Percentiles rank a stretch among this genome's conserved stretches.
These are phyloP conservation scores for Phalaenopsis equestris DNA, from an alignment of 106 monocot genomes.

Conservation along the genomic window DNA sequence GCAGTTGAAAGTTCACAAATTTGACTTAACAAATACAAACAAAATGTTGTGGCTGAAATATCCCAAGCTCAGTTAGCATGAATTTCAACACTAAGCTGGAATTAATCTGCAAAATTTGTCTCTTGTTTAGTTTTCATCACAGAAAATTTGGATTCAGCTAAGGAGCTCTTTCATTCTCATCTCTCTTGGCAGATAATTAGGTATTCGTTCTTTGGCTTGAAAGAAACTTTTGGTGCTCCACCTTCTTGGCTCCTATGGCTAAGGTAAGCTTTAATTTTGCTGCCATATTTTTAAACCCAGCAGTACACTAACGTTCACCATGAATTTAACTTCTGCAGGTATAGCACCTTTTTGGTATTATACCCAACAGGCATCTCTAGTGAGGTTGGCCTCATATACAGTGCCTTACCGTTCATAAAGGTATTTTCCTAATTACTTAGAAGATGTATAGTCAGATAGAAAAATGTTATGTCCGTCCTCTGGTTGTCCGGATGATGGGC, in stretches of 20 bases:
- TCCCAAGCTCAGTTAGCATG: not conserved
- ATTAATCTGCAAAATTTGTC: not conserved
- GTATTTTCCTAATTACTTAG: conserved; percentile 18
- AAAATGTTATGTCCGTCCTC: no score
- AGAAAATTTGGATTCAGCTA: not conserved
- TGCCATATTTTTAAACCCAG: not conserved
- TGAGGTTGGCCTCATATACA: conserved; percentile 78
- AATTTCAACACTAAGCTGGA: not conserved
- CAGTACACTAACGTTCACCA: not conserved
- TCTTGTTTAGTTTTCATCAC: not conserved
- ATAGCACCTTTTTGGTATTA: conserved; percentile 75
- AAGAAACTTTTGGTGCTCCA: conserved; percentile 69
- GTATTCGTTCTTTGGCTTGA: conserved; percentile 88
- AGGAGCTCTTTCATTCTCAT: not conserved
- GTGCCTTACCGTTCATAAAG: conserved; percentile 71
- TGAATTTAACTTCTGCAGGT: conserved; percentile 32
- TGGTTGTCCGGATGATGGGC: no score
- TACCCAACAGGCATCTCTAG: conserved; percentile 84
- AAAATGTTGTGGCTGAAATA: not conserved
- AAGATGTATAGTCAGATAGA: no score
- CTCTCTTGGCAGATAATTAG: conserved; percentile 63
- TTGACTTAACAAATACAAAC: no score
- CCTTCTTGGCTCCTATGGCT: conserved; percentile 96
- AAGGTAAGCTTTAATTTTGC: conserved; percentile 31
- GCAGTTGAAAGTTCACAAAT: no score